Evolutionary conservation across 768 basidiomycete species (phyloP), one percentile per base, ranked within the genome.

Genomic region (Leccinum disarticulatum): DNA sequence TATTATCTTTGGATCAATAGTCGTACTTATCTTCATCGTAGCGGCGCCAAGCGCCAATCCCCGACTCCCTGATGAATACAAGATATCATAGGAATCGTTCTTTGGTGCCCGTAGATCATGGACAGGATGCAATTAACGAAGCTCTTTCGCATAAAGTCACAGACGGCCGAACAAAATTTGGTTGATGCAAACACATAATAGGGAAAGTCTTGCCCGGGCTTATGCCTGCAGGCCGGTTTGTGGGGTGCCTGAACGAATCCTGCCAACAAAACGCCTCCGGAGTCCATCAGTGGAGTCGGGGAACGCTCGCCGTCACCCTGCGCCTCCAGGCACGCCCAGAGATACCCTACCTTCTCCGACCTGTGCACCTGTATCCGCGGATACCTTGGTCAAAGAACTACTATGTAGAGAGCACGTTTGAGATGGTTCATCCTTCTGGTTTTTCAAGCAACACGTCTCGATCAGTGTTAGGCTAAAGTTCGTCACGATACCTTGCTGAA

Each of bases 1-100:
- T 38, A 83, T 96, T 70, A 95, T 98, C 33, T 33, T 33, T 1
- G 33, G 90, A 14, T 83, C 94, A 57, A 82, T 96, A 68, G 67
- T 97, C 62, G 84, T 33, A 52, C 82, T 98, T 68, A 90, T 97
- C 59, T 93, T 96, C 13, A 35, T 35, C 33, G 33, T 35, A 35
- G 33, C 33, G 13, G 13, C 33, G 33, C 33, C 33, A 35, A 13
- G 33, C 33, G 5, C 13, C 33, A 13, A 35, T 35, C 13, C 5
- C 33, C 33, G 33, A 35, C 33, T 35, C 33, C 11, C 33, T 35
- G 33, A 35, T 35, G 33, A 14, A 35, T 35, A 11, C 33, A 35
- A 35, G 2, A 22, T 22, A 22, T 22, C 22, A 22, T 22, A 22
- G 22, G 2, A 35, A 35, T 35, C 13, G 33, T 2, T 35, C 33